A percentile compares a stretch with the other conserved stretches of the same genome.
Conservation (phyloP, 2,329 filamentous ascomycete species). For the Cordyceps cateniannulata region DNA sequence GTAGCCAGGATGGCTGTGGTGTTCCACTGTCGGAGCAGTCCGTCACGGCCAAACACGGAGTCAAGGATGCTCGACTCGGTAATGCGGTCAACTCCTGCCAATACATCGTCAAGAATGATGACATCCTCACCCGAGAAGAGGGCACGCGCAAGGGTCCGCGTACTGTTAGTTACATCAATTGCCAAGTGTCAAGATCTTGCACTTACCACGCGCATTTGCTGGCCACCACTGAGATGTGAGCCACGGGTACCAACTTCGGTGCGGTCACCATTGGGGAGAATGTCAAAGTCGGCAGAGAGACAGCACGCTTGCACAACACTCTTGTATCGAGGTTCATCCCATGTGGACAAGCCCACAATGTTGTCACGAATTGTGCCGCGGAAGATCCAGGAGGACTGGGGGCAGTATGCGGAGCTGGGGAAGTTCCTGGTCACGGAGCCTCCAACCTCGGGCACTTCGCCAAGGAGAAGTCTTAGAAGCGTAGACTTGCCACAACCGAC, state of each 20-base stretch:
- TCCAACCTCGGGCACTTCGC: conserved; percentile 16
- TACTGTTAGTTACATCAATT: conserved; percentile 3
- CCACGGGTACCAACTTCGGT: conserved; percentile 19
- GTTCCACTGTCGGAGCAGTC: conserved; percentile 21
- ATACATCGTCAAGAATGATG: conserved; percentile 27
- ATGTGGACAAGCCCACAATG: conserved; percentile 17
- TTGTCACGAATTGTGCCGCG: conserved; percentile 21
- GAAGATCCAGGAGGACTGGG: conserved; percentile 21
- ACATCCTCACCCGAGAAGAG: conserved; percentile 20
- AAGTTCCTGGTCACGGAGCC: conserved; percentile 13
- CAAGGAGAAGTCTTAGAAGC: conserved; percentile 18
- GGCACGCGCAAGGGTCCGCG: conserved; percentile 19
- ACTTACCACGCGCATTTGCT: conserved; percentile 22
- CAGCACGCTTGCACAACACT: conserved; percentile 18
- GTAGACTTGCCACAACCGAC: conserved; percentile 21
- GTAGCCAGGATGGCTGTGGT: conserved; percentile 23
- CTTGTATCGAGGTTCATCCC: conserved; percentile 18
- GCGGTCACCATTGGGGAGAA: conserved; percentile 19
- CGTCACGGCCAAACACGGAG: conserved; percentile 27
- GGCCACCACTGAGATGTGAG: conserved; percentile 21
- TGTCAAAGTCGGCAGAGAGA: conserved; percentile 16
- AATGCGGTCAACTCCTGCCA: conserved; percentile 29
- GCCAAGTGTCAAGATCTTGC: too few species aligned
- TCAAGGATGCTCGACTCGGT: conserved; percentile 32
- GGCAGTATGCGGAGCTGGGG: conserved; percentile 18